Percentiles rank a stretch among this genome's conserved stretches.
phyloP scores from a whole-genome alignment of 768 basidiomycete genomes.

The Termitomyces sp. region DNA sequence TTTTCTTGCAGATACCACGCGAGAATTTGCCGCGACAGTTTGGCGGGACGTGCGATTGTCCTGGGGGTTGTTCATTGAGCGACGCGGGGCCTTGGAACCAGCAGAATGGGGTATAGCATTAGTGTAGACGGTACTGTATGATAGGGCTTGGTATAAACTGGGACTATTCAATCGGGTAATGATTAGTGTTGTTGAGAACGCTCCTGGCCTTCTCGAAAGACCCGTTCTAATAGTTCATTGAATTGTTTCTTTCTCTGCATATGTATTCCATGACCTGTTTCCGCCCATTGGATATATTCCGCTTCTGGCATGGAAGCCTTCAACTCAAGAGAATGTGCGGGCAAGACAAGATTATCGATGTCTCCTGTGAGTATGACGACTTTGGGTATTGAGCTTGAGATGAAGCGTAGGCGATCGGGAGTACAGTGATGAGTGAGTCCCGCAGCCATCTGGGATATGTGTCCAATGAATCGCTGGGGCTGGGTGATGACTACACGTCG shows the following conservation, averaged over 20 bases:
- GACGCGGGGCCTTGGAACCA: constrained; percentile 91
- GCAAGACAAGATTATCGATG: constrained; percentile 54
- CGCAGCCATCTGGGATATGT: constrained; percentile 72
- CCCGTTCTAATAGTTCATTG: constrained; percentile 54
- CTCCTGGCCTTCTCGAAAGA: constrained; percentile 48
- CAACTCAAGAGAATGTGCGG: constrained; percentile 47
- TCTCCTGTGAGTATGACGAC: constrained; percentile 68
- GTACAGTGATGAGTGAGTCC: constrained; percentile 60
- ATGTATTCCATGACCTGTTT: constrained; percentile 62
- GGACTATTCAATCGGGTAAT: not conserved
- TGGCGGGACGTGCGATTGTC: constrained; percentile 79
- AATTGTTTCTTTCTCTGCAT: constrained; percentile 46
- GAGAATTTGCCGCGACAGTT: constrained; percentile 85
- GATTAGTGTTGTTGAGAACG: not conserved
- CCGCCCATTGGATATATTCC: constrained; percentile 53
- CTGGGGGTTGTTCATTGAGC: constrained; percentile 78
- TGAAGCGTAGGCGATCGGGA: constrained; percentile 39
- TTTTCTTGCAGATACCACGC: constrained; percentile 77
- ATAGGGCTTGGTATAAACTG: not conserved
- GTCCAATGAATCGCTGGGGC: constrained; percentile 57
- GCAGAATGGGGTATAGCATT: not conserved
- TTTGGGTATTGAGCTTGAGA: constrained; percentile 60
- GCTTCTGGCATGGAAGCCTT: constrained; percentile 60
- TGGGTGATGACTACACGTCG: constrained; percentile 48
- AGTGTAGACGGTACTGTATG: not conserved